A percentile compares a stretch with the other conserved stretches of the same genome.
Conservation (phyloP, 2,329 filamentous ascomycete genomes). For the Neonectria coccinea region DNA sequence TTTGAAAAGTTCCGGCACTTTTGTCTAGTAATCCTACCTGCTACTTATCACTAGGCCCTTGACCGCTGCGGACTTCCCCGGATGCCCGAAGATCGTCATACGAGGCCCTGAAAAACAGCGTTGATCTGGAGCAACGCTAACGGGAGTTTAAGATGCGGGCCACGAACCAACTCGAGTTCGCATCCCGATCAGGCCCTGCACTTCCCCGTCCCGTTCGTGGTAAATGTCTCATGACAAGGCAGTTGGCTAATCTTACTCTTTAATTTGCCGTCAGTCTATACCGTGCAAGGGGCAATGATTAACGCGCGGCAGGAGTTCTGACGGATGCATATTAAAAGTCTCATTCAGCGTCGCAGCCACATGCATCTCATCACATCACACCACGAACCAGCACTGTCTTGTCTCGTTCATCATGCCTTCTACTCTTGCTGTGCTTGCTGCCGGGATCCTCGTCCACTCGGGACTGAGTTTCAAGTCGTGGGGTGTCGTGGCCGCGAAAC, state of each 20-base stretch:
- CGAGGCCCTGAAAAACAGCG: slow-evolving; percentile 7
- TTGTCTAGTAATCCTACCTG: not conserved
- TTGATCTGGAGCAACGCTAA: slow-evolving; percentile 15
- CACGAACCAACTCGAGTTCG: slow-evolving; percentile 17
- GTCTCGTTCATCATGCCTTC: slow-evolving; percentile 35
- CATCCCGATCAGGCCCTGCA: slow-evolving; percentile 3
- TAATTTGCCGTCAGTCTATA: slow-evolving; percentile 1
- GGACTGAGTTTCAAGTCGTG: slow-evolving; percentile 21
- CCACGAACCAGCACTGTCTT: slow-evolving; percentile 8
- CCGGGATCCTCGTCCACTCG: slow-evolving; percentile 31
- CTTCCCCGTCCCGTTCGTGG: not conserved
- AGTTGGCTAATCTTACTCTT: slow-evolving; percentile 18
- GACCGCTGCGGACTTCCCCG: not conserved
- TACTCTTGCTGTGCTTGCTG: slow-evolving; percentile 32
- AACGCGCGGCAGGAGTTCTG: slow-evolving; percentile 10
- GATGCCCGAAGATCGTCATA: slow-evolving; percentile 1
- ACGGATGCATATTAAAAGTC: slow-evolving; percentile 31
- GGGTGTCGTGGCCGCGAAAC: slow-evolving; percentile 59
- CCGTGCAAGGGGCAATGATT: slow-evolving; percentile 20
- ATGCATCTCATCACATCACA: slow-evolving; percentile 20
- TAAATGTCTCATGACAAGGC: slow-evolving; percentile 3
- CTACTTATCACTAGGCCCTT: too few species aligned
- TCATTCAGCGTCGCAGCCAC: slow-evolving; percentile 15
- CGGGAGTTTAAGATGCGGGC: slow-evolving; percentile 12
- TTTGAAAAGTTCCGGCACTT: not conserved